Evolutionary conservation across 768 basidiomycete species (phyloP), one percentile per base, ranked within the genome.

Genomic region (Tulasnella sp.): DNA sequence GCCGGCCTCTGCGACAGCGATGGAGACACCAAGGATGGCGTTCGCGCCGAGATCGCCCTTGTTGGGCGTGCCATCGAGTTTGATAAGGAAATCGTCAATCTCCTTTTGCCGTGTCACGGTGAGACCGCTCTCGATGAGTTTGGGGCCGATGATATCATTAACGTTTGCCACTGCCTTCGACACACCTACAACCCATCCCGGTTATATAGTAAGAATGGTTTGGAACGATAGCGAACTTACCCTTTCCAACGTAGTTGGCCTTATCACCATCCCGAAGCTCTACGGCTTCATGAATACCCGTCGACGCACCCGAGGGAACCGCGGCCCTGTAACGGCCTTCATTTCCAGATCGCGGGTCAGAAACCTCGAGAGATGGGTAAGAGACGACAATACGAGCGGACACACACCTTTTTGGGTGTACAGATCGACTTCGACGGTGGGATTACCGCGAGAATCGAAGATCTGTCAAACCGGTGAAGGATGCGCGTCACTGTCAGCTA

Each of bases 21-120:
- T 97, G 60, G 89, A 93, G 66, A 99, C 88, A 71, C 92, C 96
- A 59, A 99, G 87, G 72, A 98, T 97, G 67, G 96, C 96, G 71
- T 99, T 99, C 51, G 96, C 96, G 66, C 96, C 96, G 67, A 97
- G 84, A 71, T 94, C 94, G 71, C 91, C 93, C 80, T 99, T 99
- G 85, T 99, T 99, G 61, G 89, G 75, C 61, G 92, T 92, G 56
- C 90, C 91, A 68, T 99, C 96, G 65, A 89, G 82, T 75, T 96
- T 91, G 82, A 97, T 94, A 70, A 99, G 78, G 75, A 98, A 84
- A 71, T 96, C 86, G 67, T 99, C 96, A 66, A 99, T 81, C 64
- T 94, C 89, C 73, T 89, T 92, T 72, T 99, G 96, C 58, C 83
- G 70, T 61, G 86, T 89, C 68, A 93, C 91, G 41, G 77, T 75